phyloP scores from a whole-genome alignment of 2,329 filamentous ascomycete species.

The Zasmidium angulare region DNA sequence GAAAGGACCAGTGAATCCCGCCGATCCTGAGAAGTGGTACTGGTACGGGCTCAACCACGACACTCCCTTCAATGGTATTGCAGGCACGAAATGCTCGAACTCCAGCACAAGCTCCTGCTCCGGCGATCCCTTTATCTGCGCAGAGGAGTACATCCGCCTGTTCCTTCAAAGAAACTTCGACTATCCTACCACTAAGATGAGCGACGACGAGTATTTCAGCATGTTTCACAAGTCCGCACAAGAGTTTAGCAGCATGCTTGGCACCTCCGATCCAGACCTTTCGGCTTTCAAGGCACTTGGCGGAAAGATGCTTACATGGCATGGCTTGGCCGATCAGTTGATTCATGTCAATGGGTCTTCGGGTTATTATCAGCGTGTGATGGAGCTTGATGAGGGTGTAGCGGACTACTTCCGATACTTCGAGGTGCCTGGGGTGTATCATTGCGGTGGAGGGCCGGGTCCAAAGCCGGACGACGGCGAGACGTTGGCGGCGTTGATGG shows the following conservation, averaged over 20 bases:
- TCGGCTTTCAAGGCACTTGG: conserved; percentile 37
- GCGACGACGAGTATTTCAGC: conserved; percentile 27
- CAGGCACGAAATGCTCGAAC: conserved; percentile 26
- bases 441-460: conserved; percentile 37
- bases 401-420: conserved; percentile 41
- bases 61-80: conserved; percentile 25
- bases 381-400: conserved; percentile 26
- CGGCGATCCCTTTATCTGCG: neutral
- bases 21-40: conserved; percentile 12
- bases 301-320: conserved; percentile 47
- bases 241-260: conserved; percentile 38
- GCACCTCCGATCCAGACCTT: conserved; percentile 40
- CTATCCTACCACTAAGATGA: conserved; percentile 35
- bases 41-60: conserved; percentile 35
- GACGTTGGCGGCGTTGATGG: conserved; percentile 20
- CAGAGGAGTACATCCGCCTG: conserved; percentile 34
- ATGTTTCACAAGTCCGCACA: conserved; percentile 21
- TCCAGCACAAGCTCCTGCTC: conserved; percentile 16
- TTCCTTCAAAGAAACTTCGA: conserved; percentile 36
- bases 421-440: conserved; percentile 39
- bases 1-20: conserved; percentile 26
- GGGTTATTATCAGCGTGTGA: conserved; percentile 40
- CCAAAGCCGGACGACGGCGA: conserved; percentile 25
- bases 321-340: conserved; percentile 42
- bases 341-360: conserved; percentile 39